Evolutionary conservation across 768 basidiomycete species (phyloP).

Genomic region (Lyophyllum atratum): DNA sequence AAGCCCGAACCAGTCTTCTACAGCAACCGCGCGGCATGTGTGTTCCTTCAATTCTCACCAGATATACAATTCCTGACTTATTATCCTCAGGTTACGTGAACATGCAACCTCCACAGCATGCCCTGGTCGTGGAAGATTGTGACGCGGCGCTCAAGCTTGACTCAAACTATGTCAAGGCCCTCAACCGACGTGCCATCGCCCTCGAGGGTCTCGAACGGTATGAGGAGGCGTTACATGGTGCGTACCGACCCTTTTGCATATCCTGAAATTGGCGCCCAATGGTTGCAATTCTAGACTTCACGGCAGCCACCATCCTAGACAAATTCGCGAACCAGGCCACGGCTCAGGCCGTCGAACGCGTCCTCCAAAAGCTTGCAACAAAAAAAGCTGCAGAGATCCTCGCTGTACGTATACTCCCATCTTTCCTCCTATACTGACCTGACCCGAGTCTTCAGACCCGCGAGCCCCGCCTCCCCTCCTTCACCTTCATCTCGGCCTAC

Average conservation of each 20-base stretch:
- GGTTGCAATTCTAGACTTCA: constrained; percentile 72
- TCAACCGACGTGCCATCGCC: constrained; percentile 88
- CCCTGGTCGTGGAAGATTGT: constrained; percentile 85
- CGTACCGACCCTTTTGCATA: constrained; percentile 18
- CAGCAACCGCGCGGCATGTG: constrained; percentile 97
- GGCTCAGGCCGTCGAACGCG: constrained; percentile 85
- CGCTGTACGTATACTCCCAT: constrained; percentile 43
- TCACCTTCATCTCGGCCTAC: constrained; percentile 92
- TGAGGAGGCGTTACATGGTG: constrained; percentile 81
- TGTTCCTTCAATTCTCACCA: constrained; percentile 25
- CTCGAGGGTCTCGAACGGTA: constrained; percentile 73
- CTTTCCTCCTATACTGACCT: not conserved
- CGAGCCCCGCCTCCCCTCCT: constrained; percentile 82
- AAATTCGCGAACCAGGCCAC: constrained; percentile 85
- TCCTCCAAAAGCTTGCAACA: constrained; percentile 79
- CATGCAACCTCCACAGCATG: constrained; percentile 81
- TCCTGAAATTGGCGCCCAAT: not conserved
- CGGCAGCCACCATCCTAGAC: constrained; percentile 94
- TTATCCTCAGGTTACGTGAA: constrained; percentile 77
- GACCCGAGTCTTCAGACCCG: constrained; percentile 46
- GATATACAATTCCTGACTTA: not conserved
- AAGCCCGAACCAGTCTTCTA: constrained; percentile 91
- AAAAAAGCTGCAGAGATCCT: constrained; percentile 76
- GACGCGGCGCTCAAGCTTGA: constrained; percentile 86
- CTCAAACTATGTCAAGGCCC: constrained; percentile 81